phyloP scores from a whole-genome alignment of 768 basidiomycete genomes.

The Tulasnella sp. region DNA sequence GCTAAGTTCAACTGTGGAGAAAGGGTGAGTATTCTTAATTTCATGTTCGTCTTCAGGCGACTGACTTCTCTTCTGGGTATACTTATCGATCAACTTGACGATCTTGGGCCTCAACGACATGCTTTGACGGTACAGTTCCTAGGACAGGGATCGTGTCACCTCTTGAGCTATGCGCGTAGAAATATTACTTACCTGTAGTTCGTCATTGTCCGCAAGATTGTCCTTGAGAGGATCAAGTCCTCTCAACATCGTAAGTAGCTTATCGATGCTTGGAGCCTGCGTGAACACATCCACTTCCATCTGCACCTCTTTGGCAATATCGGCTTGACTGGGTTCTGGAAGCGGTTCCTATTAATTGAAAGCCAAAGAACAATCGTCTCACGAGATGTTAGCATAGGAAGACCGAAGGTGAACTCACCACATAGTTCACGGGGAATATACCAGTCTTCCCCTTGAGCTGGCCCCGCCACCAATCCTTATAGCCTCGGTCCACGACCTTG shows the following conservation, averaged over 20 bases:
- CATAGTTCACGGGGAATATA: slow-evolving; percentile 96
- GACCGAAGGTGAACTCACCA: slow-evolving; percentile 41
- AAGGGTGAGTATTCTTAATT: too few relatives aligned
- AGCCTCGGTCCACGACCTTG: slow-evolving; percentile 87
- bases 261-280: slow-evolving; percentile 77
- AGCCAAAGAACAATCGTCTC: not conserved
- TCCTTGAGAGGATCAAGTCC: slow-evolving; percentile 65
- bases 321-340: slow-evolving; percentile 68
- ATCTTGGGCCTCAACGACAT: slow-evolving; percentile 91
- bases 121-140: slow-evolving; percentile 84
- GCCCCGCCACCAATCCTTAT: slow-evolving; percentile 96
- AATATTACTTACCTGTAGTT: slow-evolving; percentile 55
- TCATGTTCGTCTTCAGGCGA: not conserved
- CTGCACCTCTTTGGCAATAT: slow-evolving; percentile 72
- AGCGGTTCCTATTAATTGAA: slow-evolving; percentile 54
- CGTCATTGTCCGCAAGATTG: slow-evolving; percentile 83
- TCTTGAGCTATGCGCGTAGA: not conserved
- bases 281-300: slow-evolving; percentile 82
- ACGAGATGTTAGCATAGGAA: not conserved
- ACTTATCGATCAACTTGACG: slow-evolving; percentile 93
- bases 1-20: slow-evolving; percentile 67
- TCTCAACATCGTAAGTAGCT: slow-evolving; percentile 62
- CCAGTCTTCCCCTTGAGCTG: slow-evolving; percentile 83
- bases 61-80: slow-evolving; percentile 79
- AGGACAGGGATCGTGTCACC: not conserved